Percentiles rank a stretch among this genome's conserved stretches.
Evolutionary conservation across 2,329 filamentous ascomycete genomes (phyloP).

Genomic region (Coleophoma eucalyptorum): DNA sequence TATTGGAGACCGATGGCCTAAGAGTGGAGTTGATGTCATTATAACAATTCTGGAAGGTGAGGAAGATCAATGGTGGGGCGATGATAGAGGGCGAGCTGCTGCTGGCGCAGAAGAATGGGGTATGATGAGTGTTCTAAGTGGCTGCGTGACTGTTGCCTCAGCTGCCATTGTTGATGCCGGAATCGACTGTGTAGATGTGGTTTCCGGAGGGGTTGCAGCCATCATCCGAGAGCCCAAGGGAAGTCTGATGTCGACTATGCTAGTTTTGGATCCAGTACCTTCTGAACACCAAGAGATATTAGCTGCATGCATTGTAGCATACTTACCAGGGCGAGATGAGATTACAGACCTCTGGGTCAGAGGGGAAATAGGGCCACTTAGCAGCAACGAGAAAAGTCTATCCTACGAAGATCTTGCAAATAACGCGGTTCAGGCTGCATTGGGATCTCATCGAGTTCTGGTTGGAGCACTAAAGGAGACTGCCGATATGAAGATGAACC

Average conservation of each 20-base stretch:
- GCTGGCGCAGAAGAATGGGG: slow-evolving; percentile 68
- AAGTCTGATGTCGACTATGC: slow-evolving; percentile 31
- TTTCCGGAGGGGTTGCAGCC: slow-evolving; percentile 85
- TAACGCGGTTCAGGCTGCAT: slow-evolving; percentile 59
- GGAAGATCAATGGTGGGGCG: slow-evolving; percentile 68
- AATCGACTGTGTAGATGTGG: slow-evolving; percentile 90
- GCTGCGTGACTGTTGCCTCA: slow-evolving; percentile 89
- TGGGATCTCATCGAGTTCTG: slow-evolving; percentile 54
- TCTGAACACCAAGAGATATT: slow-evolving; percentile 74
- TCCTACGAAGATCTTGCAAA: slow-evolving; percentile 53
- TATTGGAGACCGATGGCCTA: slow-evolving; percentile 95
- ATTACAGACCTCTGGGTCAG: slow-evolving; percentile 95
- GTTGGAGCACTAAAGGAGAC: slow-evolving; percentile 58
- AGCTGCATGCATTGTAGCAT: slow-evolving; percentile 86
- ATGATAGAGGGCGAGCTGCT: slow-evolving; percentile 45
- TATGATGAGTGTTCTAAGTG: slow-evolving; percentile 85
- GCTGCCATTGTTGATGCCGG: slow-evolving; percentile 91
- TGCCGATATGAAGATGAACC: slow-evolving; percentile 31
- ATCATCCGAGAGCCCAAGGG: slow-evolving; percentile 49
- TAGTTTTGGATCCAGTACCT: slow-evolving; percentile 78
- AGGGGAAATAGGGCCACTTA: slow-evolving; percentile 49
- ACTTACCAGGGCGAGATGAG: slow-evolving; percentile 82
- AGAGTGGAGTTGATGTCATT: slow-evolving; percentile 93
- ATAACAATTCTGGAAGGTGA: slow-evolving; percentile 93
- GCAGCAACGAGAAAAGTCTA: slow-evolving; percentile 25